Base-by-base conservation (phyloP, 2,329 filamentous ascomycete species). In the Neophaeococcomyces mojaviensis region DNA sequence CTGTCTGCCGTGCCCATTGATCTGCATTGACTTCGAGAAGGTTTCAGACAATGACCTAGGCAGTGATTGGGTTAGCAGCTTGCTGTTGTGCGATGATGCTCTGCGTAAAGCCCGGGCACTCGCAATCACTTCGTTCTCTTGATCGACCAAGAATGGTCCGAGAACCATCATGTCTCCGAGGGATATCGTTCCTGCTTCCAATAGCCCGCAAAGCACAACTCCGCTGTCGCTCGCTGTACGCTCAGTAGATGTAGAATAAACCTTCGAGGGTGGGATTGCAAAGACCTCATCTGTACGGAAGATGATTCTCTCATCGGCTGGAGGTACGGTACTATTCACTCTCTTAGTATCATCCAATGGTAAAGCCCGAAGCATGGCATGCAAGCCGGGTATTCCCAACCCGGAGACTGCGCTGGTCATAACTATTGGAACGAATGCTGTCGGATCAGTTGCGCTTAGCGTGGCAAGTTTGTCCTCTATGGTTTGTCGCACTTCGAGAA, bases 201-300 rank as follows among this genome's bases (percentile, higher is more conserved):
- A 71, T 52, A 92, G 79, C 0, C 90, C 90, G 34, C 88, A 89
- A 4, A 96, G 76, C 12, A 98, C 86, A n/a, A 79, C 75, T 6
- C 82, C 82, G 16, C 70, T 65, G 42, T 76, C 72, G 30, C 67
- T 63, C 37, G 70, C 60, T 4, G 64, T 62, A 22, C 64, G 57
- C 47, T 69, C 59, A 13, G 31, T 19, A 20, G 49, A 36, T 15
- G 58, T 50, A 2, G 65, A 66, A 51, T 68, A 70, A 3, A 76
- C 71, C 51, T 80, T 81, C 1, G 80, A 78, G 1, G 77, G 76
- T 1, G 83, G 78, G 12, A 89, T 76, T 48, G 78, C 85, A 63
- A 94, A 97, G 1, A 88, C 81, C 56, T 96, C 90, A 60, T 97
- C 90, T 19, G 97, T 78, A 59, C 96, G 86, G 59, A 97, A 97